These are phyloP conservation scores for Karstenula rhodostoma DNA, from an alignment of 2,329 filamentous ascomycete species.

Conservation along the genomic window DNA sequence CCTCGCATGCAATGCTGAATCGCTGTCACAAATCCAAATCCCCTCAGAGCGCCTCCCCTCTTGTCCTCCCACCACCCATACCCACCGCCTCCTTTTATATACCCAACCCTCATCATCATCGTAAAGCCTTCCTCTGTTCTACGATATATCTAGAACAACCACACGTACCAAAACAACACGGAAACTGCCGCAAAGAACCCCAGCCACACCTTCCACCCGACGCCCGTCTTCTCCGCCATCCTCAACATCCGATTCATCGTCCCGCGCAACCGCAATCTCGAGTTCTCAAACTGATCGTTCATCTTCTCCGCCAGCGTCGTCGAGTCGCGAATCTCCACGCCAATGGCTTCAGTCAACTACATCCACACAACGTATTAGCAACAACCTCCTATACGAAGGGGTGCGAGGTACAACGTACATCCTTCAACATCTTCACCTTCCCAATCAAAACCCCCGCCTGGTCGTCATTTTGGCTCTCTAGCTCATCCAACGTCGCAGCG, in stretches of 20 bases:
- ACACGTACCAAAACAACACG: conserved; percentile 88
- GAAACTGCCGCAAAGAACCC: conserved; percentile 85
- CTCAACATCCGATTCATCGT: conserved; percentile 98
- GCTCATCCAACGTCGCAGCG: conserved; percentile 86
- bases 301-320: conserved; percentile 90
- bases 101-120: not conserved
- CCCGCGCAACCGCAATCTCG: conserved; percentile 78
- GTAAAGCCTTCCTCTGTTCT: not conserved
- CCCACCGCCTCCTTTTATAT: not conserved
- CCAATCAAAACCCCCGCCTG: conserved; percentile 90
- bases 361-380: conserved; percentile 52
- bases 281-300: conserved; percentile 92
- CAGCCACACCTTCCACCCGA: conserved; percentile 95
- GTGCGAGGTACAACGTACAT: conserved; percentile 66
- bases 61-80: not conserved
- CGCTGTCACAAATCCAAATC: not conserved
- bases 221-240: conserved; percentile 94
- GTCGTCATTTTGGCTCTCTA: conserved; percentile 94
- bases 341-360: conserved; percentile 86
- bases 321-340: conserved; percentile 92
- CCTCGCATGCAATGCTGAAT: conserved; percentile 11
- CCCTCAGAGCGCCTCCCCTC: not conserved
- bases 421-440: conserved; percentile 89
- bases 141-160: conserved; percentile 60
- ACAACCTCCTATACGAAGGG: not conserved